Evolutionary conservation across 371 early-diverging fungal genomes (phyloP), one percentile per base, ranked within the genome.

Genomic region (Smittium culicis): DNA sequence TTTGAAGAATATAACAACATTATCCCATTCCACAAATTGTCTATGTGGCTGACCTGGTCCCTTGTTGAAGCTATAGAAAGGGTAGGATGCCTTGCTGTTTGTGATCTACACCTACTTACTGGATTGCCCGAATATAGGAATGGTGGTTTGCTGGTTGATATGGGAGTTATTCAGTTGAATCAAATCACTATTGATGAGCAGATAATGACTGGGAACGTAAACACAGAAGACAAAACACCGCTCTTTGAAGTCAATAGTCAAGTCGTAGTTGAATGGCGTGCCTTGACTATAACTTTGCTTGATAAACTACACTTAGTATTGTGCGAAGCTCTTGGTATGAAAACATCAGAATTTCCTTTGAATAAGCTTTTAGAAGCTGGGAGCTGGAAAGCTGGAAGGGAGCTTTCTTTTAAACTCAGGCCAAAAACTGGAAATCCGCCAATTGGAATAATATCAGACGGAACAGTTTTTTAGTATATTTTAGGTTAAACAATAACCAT

Each of bases 31-130:
- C 94, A 95, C 77, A 95, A 95, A 69, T 81, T 95, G 54, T 89
- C 91, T 24, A 93, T 93, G 75, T 95, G 96, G 96, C 84, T 95
- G 34, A 90, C 93, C 0, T 94, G 93, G 76, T 92, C 92, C 0
- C 78, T 94, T 61, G 82, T 90, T 76, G 96, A 94, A 67, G 86
- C 88, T 0, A 73, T 93, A 28, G 81, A 82, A 64, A 75, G 76
- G n/a, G 67, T 84, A 14, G 72, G 85, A 25, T 78, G 74, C 45
- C 69, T 89, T 27, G 75, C 62, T 0, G 80, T 93, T 55, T 71
- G 74, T 20, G 86, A 86, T 5, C 71, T 82, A 2, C 84, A 85
- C 28, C 69, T 74, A 20, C 78, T 95, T 76, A 95, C 96, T 0
- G 96, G 96, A 11, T 76, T 95, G 54, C 88, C 96, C 14, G 96